phyloP scores from a whole-genome alignment of 2,329 filamentous ascomycete species.

The Alternaria burnsii region DNA sequence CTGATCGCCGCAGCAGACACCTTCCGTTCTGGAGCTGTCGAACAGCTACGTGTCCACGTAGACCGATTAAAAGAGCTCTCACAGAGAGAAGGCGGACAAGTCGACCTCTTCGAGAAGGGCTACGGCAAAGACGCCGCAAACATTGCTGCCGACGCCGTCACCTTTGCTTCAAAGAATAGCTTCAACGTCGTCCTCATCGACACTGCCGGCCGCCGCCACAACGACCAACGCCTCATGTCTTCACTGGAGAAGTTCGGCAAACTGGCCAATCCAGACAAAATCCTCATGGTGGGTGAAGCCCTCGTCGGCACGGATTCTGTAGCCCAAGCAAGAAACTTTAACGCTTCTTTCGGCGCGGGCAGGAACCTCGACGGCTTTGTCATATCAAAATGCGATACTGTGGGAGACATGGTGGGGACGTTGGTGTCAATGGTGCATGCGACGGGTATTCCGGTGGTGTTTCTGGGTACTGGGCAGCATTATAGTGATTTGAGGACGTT shows the following conservation, averaged over 20 bases:
- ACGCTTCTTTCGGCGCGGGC: conserved; percentile 83
- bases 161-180: conserved; percentile 74
- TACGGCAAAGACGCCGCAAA: conserved; percentile 98
- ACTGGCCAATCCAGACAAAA: conserved; percentile 95
- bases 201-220: conserved; percentile 92
- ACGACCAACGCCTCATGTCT: conserved; percentile 95
- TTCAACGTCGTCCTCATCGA: conserved; percentile 98
- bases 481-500: conserved; percentile 71
- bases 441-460: conserved; percentile 93
- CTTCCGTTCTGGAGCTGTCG: conserved; percentile 95
- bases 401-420: conserved; percentile 98
- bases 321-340: conserved; percentile 95
- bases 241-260: conserved; percentile 97
- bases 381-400: conserved; percentile 97
- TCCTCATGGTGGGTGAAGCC: conserved; percentile 94
- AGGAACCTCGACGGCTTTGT: conserved; percentile 93
- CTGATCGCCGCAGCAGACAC: conserved; percentile 95
- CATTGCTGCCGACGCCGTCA: conserved; percentile 93
- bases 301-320: conserved; percentile 96
- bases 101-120: conserved; percentile 95
- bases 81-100: conserved; percentile 77
- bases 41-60: conserved; percentile 95
- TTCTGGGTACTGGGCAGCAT: conserved; percentile 78
- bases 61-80: conserved; percentile 91
- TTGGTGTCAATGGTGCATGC: conserved; percentile 97